Base-by-base conservation (phyloP, 352 stramenopile species). In the Phytophthora boehmeriae region DNA sequence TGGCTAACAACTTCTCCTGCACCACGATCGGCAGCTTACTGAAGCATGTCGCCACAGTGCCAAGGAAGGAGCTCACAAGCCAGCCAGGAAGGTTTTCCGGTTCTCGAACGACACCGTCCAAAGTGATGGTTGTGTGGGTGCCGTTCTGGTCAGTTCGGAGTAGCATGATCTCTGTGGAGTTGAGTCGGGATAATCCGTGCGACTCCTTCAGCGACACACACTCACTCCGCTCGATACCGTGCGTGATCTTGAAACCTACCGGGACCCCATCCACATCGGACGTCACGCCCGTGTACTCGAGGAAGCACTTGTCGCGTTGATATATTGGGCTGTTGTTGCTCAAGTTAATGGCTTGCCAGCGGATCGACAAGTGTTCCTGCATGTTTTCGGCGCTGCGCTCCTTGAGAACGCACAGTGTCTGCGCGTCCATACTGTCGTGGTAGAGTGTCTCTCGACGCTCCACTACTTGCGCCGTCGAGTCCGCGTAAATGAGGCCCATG, bases 221-320 rank as follows among this genome's bases (percentile, higher is more conserved):
- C 64, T 90, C 69, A 8, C 49, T 54, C 16, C 86, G 54, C 16
- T 89, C 67, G n/a, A 92, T 59, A 10, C 77, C 79, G 30, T 88
- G 76, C 23, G 66, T 66, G 25, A 93, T 69, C 41, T 83, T 79
- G 52, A 93, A 90, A 17, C 80, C 82, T 10, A 90, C 78, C 0
- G 70, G 75, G 39, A 76, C 63, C 20, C 68, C 75, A 30, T 89
- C 76, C 5, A 66, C 58, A 50, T 93, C 85, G 1, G 78, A 54
- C 4, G 81, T 80, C 43, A 87, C 71, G 13, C 84, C 85, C 8
- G 83, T 86, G 63, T 81, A 90, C 65, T 93, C 85, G 41, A 93
- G 66, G 36, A 80, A 71, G 65, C 80, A 90, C 75, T 84, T 84
- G 61, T 93, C 85, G 35, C 80, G 75, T 32, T 78, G 63, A 58